Evolutionary conservation across 2,329 filamentous ascomycete species (phyloP).

Genomic region (Pseudogymnoascus verrucosus): DNA sequence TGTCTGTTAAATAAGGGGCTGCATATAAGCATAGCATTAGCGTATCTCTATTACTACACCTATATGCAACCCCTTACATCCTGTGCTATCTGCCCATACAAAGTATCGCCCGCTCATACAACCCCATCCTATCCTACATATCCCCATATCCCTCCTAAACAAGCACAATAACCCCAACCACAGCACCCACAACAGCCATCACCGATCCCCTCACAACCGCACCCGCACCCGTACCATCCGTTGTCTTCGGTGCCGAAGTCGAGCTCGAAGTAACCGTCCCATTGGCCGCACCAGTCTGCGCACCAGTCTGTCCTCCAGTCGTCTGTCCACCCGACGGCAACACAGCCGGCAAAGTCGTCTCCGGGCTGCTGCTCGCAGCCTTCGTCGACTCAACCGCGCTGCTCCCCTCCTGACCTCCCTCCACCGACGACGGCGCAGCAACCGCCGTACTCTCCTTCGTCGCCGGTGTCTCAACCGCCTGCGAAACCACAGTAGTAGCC

Average conservation of each 20-base stretch:
- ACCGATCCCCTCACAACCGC: not conserved
- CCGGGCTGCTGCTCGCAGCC: not conserved
- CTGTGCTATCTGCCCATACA: not conserved
- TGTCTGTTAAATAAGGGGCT: not conserved
- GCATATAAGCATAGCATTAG: not conserved
- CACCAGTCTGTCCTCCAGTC: not conserved
- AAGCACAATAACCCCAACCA: not conserved
- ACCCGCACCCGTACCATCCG: not conserved
- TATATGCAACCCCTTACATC: too few relatives aligned
- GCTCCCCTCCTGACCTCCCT: not conserved
- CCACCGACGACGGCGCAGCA: not conserved
- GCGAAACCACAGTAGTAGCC: not conserved
- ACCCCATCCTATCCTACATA: not conserved
- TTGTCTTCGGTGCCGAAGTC: not conserved
- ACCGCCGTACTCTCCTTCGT: not conserved
- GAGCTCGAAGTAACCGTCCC: not conserved
- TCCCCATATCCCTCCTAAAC: not conserved
- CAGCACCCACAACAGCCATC: not conserved
- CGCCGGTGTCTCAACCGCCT: not conserved
- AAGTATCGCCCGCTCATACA: not conserved
- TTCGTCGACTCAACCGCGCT: not conserved
- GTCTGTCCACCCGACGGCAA: not conserved
- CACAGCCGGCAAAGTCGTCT: not conserved
- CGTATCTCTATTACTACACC: too few relatives aligned
- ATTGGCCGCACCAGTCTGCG: not conserved